phyloP scores from a whole-genome alignment of 192 early-diverging fungal species.

The Diversispora epigaea region DNA sequence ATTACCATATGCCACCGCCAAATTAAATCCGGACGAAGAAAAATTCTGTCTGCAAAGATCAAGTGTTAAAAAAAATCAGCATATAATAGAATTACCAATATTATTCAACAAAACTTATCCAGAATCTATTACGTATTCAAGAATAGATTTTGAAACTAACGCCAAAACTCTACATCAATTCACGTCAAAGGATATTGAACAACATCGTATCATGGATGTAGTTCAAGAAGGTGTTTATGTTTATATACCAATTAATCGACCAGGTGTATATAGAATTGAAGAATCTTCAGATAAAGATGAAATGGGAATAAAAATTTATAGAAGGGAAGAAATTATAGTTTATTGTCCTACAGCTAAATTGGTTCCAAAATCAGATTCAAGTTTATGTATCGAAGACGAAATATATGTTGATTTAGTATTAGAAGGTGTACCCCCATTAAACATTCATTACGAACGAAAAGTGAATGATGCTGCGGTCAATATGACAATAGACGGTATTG shows the following conservation, averaged over 20 bases:
- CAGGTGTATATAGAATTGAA: slow-evolving; percentile 44
- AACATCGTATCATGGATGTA: slow-evolving; percentile 35
- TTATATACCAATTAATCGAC: slow-evolving; percentile 36
- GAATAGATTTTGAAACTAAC: slow-evolving; percentile 39
- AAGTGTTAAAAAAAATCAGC: neutral
- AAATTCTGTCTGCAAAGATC: slow-evolving; percentile 37
- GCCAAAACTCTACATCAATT: slow-evolving; percentile 11
- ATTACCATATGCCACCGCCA: slow-evolving; percentile 44
- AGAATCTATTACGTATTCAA: slow-evolving; percentile 30
- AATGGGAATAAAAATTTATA: slow-evolving; percentile 40
- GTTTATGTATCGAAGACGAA: slow-evolving; percentile 41
- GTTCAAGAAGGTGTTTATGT: slow-evolving; percentile 38
- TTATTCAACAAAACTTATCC: slow-evolving; percentile 47
- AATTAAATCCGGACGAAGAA: slow-evolving; percentile 45
- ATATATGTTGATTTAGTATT: slow-evolving; percentile 35
- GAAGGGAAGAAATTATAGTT: slow-evolving; percentile 38
- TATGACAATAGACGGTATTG: slow-evolving; percentile 40
- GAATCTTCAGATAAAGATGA: slow-evolving; percentile 37
- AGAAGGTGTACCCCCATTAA: slow-evolving; percentile 47
- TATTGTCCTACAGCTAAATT: slow-evolving; percentile 43
- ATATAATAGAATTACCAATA: slow-evolving; percentile 36
- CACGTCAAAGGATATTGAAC: slow-evolving; percentile 33
- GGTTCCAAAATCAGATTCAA: slow-evolving; percentile 3
- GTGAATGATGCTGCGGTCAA: neutral
- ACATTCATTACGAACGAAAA: slow-evolving; percentile 35